Evolutionary conservation across 306 rosid genomes (phyloP).

Genomic region (Malus sylvestris): DNA sequence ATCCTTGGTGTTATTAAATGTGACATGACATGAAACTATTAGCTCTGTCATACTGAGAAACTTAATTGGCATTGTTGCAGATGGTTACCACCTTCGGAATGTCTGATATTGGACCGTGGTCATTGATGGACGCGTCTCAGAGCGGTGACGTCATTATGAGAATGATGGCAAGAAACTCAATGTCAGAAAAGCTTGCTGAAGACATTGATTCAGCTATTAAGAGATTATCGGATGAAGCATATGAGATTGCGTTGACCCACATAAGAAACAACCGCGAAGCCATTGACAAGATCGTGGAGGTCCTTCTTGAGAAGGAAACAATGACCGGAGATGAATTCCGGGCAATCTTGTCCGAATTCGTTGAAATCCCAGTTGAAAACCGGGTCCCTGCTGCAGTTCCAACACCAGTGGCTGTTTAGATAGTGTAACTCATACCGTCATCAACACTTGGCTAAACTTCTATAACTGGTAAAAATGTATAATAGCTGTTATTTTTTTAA

Average conservation of each 20-base stretch:
- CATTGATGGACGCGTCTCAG: conserved; percentile 80
- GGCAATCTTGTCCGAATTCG: conserved; percentile 73
- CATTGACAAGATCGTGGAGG: conserved; percentile 86
- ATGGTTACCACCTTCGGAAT: conserved; percentile 94
- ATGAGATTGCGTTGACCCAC: conserved; percentile 75
- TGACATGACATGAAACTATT: neutral
- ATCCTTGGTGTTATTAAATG: neutral
- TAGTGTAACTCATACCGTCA: conserved; percentile 15
- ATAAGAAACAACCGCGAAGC: conserved; percentile 95
- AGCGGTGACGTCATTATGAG: conserved; percentile 88
- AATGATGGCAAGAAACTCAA: conserved; percentile 98
- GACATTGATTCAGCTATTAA: conserved; percentile 85
- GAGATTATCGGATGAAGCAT: conserved; percentile 77
- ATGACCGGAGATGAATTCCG: conserved; percentile 89
- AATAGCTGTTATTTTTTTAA: conserved; percentile 27
- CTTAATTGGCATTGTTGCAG: conserved; percentile 41
- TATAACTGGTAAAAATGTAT: conserved; percentile 28
- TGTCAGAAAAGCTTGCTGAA: conserved; percentile 95
- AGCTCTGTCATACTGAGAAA: neutral
- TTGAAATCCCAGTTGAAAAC: conserved; percentile 82
- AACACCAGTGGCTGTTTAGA: conserved; percentile 66
- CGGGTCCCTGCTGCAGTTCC: conserved; percentile 61
- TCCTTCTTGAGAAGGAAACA: conserved; percentile 89
- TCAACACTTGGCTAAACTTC: conserved; percentile 9
- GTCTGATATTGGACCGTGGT: conserved; percentile 99